phyloP scores from a whole-genome alignment of 176 grass and related monocot species.

The Carex myosuroides region DNA sequence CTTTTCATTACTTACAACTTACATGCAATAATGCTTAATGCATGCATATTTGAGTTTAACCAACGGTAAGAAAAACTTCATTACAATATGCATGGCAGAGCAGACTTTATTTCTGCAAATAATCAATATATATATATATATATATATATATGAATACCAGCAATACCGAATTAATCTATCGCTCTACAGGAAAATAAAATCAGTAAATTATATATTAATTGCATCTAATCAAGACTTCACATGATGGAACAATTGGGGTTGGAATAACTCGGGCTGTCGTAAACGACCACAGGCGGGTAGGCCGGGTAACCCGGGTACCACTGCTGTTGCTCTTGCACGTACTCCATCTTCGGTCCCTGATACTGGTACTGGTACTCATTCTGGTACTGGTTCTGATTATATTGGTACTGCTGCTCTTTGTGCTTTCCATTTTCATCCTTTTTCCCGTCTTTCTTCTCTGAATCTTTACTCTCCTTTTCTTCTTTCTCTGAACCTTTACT shows the following conservation, averaged over 20 bases:
- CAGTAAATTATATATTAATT: no score
- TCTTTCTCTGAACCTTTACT: not conserved
- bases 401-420: not conserved
- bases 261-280: not conserved
- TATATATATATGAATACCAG: no score
- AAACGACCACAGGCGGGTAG: slow-evolving; percentile 17
- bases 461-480: not conserved
- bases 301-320: slow-evolving; percentile 9
- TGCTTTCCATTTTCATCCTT: not conserved
- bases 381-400: not conserved
- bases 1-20: no score
- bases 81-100: no score
- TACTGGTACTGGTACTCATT: not conserved
- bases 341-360: not conserved
- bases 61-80: no score
- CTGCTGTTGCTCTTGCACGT: not conserved
- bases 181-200: not conserved
- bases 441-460: not conserved
- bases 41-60: no score
- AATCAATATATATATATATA: no score
- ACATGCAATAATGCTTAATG: no score
- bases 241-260: slow-evolving; percentile 31
- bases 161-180: not conserved
- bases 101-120: no score
- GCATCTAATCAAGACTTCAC: not conserved